These are phyloP conservation scores for Suillus fuscotomentosus DNA, from an alignment of 768 basidiomycete genomes.

Conservation along the genomic window DNA sequence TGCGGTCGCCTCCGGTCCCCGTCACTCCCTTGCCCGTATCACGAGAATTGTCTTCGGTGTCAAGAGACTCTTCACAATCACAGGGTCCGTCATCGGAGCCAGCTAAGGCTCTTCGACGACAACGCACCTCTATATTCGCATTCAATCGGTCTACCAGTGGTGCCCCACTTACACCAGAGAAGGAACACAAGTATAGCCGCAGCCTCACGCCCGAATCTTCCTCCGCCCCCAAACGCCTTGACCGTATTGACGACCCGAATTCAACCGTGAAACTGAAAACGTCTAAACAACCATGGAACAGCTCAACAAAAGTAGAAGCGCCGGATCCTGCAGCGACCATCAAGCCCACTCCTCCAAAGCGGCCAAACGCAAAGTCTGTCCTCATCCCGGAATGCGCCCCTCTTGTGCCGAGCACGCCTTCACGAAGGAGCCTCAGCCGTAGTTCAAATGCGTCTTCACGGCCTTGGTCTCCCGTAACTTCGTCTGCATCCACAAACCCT, in stretches of 20 bases:
- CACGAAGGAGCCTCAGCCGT: conserved; percentile 67
- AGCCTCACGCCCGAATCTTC: conserved; percentile 74
- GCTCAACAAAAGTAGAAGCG: conserved; percentile 69
- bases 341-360: conserved; percentile 50
- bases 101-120: conserved; percentile 42
- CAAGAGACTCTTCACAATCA: conserved; percentile 15
- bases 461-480: conserved; percentile 77
- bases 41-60: conserved; percentile 30
- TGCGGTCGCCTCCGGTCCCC: conserved; percentile 37
- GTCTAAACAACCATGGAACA: conserved; percentile 68
- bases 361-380: conserved; percentile 47
- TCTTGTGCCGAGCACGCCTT: conserved; percentile 49
- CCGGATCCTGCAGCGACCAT: conserved; percentile 46
- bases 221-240: conserved; percentile 39
- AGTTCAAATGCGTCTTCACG: conserved; percentile 76
- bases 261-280: conserved; percentile 40
- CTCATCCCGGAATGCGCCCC: conserved; percentile 41
- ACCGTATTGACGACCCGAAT: conserved; percentile 29
- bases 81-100: conserved; percentile 55
- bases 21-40: conserved; percentile 47
- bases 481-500: conserved; percentile 59
- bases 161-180: conserved; percentile 53
- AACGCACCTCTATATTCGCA: conserved; percentile 63
- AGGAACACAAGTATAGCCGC: conserved; percentile 65
- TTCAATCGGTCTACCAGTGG: conserved; percentile 40